phyloP scores from a whole-genome alignment of 176 grass and related monocot species.

The Tuctoria greenei region DNA sequence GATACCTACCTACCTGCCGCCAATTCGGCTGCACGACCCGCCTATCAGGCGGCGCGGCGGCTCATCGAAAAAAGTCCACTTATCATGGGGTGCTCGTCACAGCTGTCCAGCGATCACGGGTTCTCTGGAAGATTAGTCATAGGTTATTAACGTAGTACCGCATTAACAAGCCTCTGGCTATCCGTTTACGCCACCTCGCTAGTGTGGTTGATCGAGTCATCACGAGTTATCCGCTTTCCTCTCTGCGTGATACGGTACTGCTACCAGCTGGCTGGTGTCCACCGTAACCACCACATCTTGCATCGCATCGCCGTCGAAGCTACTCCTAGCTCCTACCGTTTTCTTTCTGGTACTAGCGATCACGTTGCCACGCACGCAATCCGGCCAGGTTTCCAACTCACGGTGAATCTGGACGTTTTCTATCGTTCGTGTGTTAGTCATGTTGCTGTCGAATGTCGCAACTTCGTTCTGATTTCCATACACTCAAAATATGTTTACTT shows the following conservation, averaged over 20 bases:
- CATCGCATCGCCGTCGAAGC: not conserved
- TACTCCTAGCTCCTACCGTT: not conserved
- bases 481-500: not conserved
- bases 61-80: not conserved
- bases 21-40: not conserved
- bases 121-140: not conserved
- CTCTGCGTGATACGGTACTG: not conserved
- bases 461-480: not conserved
- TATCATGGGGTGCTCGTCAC: constrained; percentile 13
- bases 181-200: not conserved
- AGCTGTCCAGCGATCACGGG: not conserved
- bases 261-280: not conserved
- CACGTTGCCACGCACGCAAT: not conserved
- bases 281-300: not conserved
- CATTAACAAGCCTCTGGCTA: not conserved
- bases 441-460: not conserved
- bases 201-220: not conserved
- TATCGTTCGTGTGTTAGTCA: not conserved
- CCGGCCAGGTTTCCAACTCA: not conserved
- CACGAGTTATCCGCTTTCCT: not conserved
- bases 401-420: not conserved
- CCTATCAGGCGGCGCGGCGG: not conserved
- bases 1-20: not conserved
- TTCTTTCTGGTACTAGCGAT: too few species aligned
- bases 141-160: not conserved